phyloP scores from a whole-genome alignment of 2,329 filamentous ascomycete species.

The Botrytis elliptica region DNA sequence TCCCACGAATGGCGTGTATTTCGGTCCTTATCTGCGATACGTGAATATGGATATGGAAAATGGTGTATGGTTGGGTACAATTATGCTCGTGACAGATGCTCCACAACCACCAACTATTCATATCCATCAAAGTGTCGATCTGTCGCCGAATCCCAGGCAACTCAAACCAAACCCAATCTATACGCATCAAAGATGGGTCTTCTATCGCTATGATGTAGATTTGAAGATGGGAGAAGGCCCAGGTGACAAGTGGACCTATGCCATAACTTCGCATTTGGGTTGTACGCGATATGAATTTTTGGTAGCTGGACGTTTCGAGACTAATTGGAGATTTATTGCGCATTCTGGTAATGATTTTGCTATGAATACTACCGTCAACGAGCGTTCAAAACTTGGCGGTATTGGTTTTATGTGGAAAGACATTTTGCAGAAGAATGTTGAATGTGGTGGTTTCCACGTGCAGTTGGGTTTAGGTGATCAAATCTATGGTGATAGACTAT shows the following conservation, averaged over 20 bases:
- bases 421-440: slow-evolving; percentile 93
- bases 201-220: slow-evolving; percentile 92
- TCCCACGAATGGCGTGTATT: slow-evolving; percentile 95
- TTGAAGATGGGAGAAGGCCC: slow-evolving; percentile 82
- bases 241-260: slow-evolving; percentile 92
- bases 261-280: slow-evolving; percentile 92
- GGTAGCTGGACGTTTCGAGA: slow-evolving; percentile 85
- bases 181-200: slow-evolving; percentile 89
- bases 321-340: slow-evolving; percentile 91
- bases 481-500: slow-evolving; percentile 91
- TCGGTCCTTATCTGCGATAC: slow-evolving; percentile 92
- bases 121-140: slow-evolving; percentile 82
- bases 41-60: slow-evolving; percentile 95
- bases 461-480: slow-evolving; percentile 92
- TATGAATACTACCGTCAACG: slow-evolving; percentile 79
- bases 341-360: slow-evolving; percentile 97
- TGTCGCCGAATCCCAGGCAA: slow-evolving; percentile 90
- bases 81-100: slow-evolving; percentile 87
- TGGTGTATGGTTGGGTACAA: slow-evolving; percentile 88
- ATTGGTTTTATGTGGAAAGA: slow-evolving; percentile 99
- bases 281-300: slow-evolving; percentile 99
- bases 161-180: slow-evolving; percentile 79
- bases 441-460: slow-evolving; percentile 92
- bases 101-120: slow-evolving; percentile 95
- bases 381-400: slow-evolving; percentile 81